A percentile compares a stretch with the other conserved stretches of the same genome.
Evolutionary conservation across 2,329 filamentous ascomycete genomes (phyloP).

Genomic region (Colletotrichum sp.): DNA sequence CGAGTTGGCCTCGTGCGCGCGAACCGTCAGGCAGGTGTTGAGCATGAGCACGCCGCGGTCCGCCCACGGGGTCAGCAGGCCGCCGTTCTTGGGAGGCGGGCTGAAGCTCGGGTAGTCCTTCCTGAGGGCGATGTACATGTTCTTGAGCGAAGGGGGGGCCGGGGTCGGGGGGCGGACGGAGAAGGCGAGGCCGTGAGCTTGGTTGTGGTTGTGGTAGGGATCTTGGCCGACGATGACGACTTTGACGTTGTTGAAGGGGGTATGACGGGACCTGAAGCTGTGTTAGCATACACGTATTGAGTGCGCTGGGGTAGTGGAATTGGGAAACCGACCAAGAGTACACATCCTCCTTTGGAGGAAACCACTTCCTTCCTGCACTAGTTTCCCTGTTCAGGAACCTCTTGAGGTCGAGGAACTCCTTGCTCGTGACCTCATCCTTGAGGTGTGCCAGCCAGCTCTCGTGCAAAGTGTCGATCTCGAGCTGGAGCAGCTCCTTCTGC

Average conservation of each 20-base stretch:
- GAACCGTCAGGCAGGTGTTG: conserved; percentile 94
- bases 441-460: conserved; percentile 90
- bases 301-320: background rate
- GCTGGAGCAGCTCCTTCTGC: conserved; percentile 79
- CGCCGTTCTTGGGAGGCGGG: conserved; percentile 76
- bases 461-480: conserved; percentile 92
- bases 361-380: conserved; percentile 76
- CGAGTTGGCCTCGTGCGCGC: conserved; percentile 84
- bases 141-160: conserved; percentile 87
- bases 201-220: conserved; percentile 94
- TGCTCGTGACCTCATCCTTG: conserved; percentile 81
- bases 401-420: conserved; percentile 88
- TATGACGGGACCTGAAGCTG: conserved; percentile 83
- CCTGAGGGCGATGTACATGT: conserved; percentile 89
- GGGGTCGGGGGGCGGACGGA: conserved; percentile 88
- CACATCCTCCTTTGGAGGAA: conserved; percentile 85
- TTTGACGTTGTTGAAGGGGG: conserved; percentile 86
- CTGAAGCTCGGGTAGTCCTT: conserved; percentile 86
- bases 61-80: conserved; percentile 91
- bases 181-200: conserved; percentile 96
- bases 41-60: conserved; percentile 90
- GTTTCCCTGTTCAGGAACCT: conserved; percentile 83
- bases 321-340: conserved; percentile 81
- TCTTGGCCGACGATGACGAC: conserved; percentile 95
- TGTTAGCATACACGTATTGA: conserved; percentile 22